Conservation (phyloP, 768 basidiomycete species). For the Russula lepida region DNA sequence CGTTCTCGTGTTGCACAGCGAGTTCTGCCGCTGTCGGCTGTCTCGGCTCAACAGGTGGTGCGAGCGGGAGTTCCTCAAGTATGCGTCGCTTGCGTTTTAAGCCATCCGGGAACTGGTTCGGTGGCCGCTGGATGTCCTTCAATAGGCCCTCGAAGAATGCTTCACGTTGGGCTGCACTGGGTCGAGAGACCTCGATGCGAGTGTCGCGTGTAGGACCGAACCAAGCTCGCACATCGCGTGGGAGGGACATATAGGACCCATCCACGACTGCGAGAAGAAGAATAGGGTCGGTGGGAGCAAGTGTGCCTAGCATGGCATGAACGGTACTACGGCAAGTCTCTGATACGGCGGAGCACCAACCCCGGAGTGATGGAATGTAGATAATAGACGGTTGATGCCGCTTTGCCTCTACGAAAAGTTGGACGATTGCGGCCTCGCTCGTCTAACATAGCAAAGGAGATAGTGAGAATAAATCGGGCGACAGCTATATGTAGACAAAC, state of each 20-base stretch:
- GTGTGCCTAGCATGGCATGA: slow-evolving; percentile 83
- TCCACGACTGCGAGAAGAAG: slow-evolving; percentile 86
- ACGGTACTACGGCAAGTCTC: slow-evolving; percentile 82
- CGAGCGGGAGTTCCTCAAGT: slow-evolving; percentile 78
- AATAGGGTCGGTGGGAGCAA: slow-evolving; percentile 89
- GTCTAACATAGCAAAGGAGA: slow-evolving; percentile 41
- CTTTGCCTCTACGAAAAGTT: slow-evolving; percentile 94
- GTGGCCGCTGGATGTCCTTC: slow-evolving; percentile 61
- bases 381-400: slow-evolving; percentile 93
- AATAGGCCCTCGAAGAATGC: slow-evolving; percentile 74
- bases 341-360: slow-evolving; percentile 79
- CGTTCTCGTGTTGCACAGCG: slow-evolving; percentile 72
- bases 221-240: slow-evolving; percentile 81
- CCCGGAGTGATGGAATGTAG: slow-evolving; percentile 82
- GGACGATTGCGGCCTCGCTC: slow-evolving; percentile 85
- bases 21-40: slow-evolving; percentile 76
- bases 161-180: slow-evolving; percentile 47
- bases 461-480: neutral
- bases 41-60: slow-evolving; percentile 83
- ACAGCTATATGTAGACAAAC: slow-evolving; percentile 38
- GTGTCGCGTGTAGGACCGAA: slow-evolving; percentile 76
- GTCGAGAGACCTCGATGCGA: slow-evolving; percentile 53
- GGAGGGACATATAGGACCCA: slow-evolving; percentile 58
- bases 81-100: slow-evolving; percentile 74
- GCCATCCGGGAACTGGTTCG: slow-evolving; percentile 85